Conservation (phyloP, 2,329 filamentous ascomycete genomes). For the Xylariaceae sp. region DNA sequence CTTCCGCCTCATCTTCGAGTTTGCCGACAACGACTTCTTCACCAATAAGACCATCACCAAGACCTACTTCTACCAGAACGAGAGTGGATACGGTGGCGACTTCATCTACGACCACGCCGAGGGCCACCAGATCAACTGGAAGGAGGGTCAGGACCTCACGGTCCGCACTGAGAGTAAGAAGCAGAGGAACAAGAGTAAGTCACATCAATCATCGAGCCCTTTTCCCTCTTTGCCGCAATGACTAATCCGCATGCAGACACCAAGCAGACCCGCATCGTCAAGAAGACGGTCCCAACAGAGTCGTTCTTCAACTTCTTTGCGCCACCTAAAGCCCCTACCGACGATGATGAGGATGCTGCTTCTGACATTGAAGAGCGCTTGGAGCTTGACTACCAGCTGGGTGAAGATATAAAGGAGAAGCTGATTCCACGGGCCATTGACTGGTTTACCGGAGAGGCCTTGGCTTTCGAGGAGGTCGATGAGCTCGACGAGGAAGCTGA, state of each 20-base stretch:
- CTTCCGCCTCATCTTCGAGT: conserved; percentile 98
- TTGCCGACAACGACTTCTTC: conserved; percentile 93
- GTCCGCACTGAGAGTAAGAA: conserved; percentile 98
- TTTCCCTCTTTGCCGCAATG: not conserved
- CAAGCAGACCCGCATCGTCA: conserved; percentile 97
- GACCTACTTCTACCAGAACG: conserved; percentile 98
- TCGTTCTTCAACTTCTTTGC: conserved; percentile 99
- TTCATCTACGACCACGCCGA: conserved; percentile 99
- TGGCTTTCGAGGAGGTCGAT: conserved; percentile 91
- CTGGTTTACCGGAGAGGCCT: conserved; percentile 98
- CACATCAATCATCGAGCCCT: not conserved
- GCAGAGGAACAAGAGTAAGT: conserved; percentile 97
- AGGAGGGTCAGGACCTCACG: conserved; percentile 86
- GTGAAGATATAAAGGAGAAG: conserved; percentile 99
- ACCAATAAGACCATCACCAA: conserved; percentile 96
- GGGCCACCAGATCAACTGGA: conserved; percentile 97
- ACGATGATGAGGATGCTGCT: conserved; percentile 64
- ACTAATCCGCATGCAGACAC: conserved; percentile 62
- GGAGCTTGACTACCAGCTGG: conserved; percentile 96
- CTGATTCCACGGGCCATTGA: conserved; percentile 96
- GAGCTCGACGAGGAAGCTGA: conserved; percentile 78
- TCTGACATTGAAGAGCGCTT: conserved; percentile 96
- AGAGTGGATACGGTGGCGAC: conserved; percentile 96
- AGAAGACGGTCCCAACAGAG: conserved; percentile 97
- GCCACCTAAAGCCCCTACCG: conserved; percentile 77